Conservation (phyloP, 1,284 basidiomycete species). For the Leccinum cinnamomeum region DNA sequence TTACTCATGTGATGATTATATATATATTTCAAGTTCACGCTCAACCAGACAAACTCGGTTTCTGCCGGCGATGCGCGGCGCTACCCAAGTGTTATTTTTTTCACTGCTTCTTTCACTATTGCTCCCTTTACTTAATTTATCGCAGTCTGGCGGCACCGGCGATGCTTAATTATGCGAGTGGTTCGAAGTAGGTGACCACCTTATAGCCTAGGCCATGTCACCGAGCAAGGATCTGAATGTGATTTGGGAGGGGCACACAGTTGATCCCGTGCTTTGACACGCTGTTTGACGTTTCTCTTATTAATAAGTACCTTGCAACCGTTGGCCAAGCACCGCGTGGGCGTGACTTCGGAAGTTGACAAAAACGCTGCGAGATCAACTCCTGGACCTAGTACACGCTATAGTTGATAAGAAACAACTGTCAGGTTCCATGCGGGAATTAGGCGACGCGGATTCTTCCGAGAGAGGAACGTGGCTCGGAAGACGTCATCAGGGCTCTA, state of each 20-base stretch:
- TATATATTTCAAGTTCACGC: no score
- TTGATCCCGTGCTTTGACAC: background rate
- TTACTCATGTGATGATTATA: no score
- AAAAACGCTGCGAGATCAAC: background rate
- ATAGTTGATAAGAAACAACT: conserved; percentile 17
- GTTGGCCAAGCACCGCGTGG: background rate
- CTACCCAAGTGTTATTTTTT: no score
- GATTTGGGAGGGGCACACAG: background rate
- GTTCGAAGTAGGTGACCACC: background rate
- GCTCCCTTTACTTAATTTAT: background rate
- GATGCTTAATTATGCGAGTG: background rate
- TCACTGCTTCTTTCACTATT: background rate
- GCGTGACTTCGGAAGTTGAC: background rate
- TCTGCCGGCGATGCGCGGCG: no score
- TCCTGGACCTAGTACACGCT: background rate
- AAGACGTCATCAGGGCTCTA: conserved; percentile 63
- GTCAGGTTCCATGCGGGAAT: conserved; percentile 63
- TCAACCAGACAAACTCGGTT: no score
- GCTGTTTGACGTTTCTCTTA: background rate
- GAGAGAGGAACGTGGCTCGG: conserved; percentile 62
- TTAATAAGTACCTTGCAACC: background rate
- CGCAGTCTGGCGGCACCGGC: background rate
- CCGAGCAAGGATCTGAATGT: background rate
- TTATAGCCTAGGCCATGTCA: background rate
- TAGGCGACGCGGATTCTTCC: conserved; percentile 76